A percentile compares a stretch with the other conserved stretches of the same genome.
Evolutionary conservation across 352 stramenopile species (phyloP).

Genomic region (Phytophthora syringae): DNA sequence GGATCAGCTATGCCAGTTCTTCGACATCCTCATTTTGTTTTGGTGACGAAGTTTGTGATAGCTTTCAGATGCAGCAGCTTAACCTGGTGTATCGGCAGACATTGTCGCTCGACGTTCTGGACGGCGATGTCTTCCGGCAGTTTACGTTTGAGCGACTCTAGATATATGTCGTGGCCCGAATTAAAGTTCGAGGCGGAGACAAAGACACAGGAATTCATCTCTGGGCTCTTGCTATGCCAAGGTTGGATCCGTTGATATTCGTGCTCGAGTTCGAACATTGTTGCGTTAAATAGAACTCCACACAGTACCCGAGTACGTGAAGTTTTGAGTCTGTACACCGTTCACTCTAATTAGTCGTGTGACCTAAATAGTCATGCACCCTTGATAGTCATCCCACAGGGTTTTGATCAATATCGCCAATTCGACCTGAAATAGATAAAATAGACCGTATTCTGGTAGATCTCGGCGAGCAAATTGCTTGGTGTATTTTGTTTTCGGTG

Average conservation of each 20-base stretch:
- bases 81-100: constrained; percentile 15
- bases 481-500: no score
- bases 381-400: no score
- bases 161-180: not conserved
- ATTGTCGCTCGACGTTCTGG: constrained; percentile 2
- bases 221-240: not conserved
- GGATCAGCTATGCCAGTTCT: no score
- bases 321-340: no score
- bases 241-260: not conserved
- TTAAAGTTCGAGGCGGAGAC: no score
- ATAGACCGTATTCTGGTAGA: no score
- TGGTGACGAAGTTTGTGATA: not conserved
- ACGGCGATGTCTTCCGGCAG: constrained; percentile 1
- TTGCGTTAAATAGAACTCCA: constrained; percentile 17
- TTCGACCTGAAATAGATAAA: no score
- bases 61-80: not conserved
- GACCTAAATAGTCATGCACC: no score
- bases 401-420: no score
- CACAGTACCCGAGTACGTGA: not conserved
- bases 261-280: constrained; percentile 6
- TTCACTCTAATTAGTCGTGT: no score
- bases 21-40: no score
- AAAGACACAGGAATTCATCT: not conserved
- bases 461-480: no score
- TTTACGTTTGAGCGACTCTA: constrained; percentile 4